Conservation (phyloP, 306 rosid genomes). For the Pyrus betulifolia region DNA sequence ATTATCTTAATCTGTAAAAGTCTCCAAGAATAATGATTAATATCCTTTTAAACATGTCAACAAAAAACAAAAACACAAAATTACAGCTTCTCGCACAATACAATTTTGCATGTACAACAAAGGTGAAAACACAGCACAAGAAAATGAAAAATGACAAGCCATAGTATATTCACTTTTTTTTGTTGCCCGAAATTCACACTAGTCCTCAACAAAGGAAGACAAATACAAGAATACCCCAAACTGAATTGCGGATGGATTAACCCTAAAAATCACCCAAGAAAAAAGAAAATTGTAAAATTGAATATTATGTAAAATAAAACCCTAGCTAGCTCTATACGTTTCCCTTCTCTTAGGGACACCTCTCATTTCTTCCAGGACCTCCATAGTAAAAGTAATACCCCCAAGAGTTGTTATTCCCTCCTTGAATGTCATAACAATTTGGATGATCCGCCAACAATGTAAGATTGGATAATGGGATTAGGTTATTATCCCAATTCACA, state of each 20-base stretch:
- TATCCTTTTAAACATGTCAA: no score
- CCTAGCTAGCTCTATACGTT: constrained; percentile 19
- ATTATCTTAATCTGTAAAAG: no score
- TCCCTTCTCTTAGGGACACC: constrained; percentile 55
- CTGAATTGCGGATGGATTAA: constrained; percentile 36
- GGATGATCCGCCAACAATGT: constrained; percentile 87
- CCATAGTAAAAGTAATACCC: constrained; percentile 92
- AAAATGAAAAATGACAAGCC: constrained; percentile 18
- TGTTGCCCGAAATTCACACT: constrained; percentile 46
- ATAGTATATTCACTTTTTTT: constrained; percentile 45
- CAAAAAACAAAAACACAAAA: no score
- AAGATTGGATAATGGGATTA: constrained; percentile 63
- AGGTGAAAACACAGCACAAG: background rate
- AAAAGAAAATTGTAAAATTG: background rate
- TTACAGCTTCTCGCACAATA: no score
- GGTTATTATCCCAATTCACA: constrained; percentile 86
- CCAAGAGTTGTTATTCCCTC: constrained; percentile 82
- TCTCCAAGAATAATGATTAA: no score
- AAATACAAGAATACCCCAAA: constrained; percentile 42
- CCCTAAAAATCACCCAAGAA: constrained; percentile 38
- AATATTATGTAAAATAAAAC: constrained; percentile 9
- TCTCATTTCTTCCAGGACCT: constrained; percentile 92
- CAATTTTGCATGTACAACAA: no score
- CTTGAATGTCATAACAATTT: constrained; percentile 86
- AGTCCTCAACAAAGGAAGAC: constrained; percentile 30